These are phyloP conservation scores for Phytophthora rubi DNA, from an alignment of 352 stramenopile genomes.

Conservation along the genomic window DNA sequence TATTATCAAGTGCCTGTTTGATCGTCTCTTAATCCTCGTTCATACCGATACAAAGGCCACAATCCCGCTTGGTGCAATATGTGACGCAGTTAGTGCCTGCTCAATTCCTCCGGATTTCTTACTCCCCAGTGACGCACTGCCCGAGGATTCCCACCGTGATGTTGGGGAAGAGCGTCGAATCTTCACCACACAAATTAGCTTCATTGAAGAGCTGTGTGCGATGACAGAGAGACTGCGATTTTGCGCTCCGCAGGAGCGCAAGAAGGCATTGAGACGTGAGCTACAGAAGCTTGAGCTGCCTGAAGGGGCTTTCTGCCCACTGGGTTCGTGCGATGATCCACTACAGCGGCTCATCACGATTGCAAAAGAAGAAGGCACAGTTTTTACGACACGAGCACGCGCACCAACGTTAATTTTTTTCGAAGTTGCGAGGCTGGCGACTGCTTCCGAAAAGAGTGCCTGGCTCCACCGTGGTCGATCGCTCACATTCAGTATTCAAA, in stretches of 20 bases:
- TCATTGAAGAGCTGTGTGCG: constrained; percentile 75
- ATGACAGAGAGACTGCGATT: constrained; percentile 81
- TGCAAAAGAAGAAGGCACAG: constrained; percentile 70
- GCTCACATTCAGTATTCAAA: constrained; percentile 46
- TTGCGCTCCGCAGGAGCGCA: constrained; percentile 59
- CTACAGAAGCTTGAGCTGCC: constrained; percentile 65
- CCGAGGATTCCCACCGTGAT: constrained; percentile 41
- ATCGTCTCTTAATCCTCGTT: constrained; percentile 61
- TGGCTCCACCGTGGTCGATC: constrained; percentile 63
- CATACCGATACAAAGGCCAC: constrained; percentile 39
- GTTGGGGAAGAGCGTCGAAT: constrained; percentile 46
- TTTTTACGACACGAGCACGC: constrained; percentile 89
- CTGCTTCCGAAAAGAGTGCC: constrained; percentile 44
- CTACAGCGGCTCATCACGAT: constrained; percentile 73
- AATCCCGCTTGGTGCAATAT: constrained; percentile 61
- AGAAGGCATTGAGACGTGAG: constrained; percentile 61
- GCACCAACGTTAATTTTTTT: constrained; percentile 87
- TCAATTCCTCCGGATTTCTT: constrained; percentile 60
- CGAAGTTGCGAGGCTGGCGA: constrained; percentile 69
- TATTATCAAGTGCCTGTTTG: constrained; percentile 74
- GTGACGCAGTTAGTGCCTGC: constrained; percentile 54
- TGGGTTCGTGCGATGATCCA: constrained; percentile 70
- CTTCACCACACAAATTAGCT: constrained; percentile 74
- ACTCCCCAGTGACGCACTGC: constrained; percentile 38
- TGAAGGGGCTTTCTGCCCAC: constrained; percentile 68